Percentiles rank a stretch among this genome's conserved stretches.
phyloP scores from a whole-genome alignment of 495 filamentous ascomycete species.

The Achaetomiella virescens region DNA sequence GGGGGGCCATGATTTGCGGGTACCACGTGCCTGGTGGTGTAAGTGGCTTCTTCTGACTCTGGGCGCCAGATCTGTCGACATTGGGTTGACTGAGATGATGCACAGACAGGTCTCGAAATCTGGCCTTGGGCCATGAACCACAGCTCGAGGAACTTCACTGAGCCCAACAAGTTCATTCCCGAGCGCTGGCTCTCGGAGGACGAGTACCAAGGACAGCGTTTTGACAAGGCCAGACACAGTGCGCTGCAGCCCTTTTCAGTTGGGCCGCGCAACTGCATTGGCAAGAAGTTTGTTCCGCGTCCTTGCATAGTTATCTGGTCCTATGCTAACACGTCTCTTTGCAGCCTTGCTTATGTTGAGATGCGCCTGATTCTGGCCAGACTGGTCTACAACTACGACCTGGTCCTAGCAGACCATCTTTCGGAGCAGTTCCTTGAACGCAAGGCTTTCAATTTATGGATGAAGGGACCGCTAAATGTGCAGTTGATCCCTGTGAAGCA shows the following conservation, averaged over 20 bases:
- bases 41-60: too few relatives aligned
- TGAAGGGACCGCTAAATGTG: constrained; percentile 13
- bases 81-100: not conserved
- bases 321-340: not conserved
- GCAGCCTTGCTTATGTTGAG: constrained; percentile 33
- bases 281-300: constrained; percentile 31
- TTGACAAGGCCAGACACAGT: constrained; percentile 38
- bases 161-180: constrained; percentile 43
- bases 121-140: constrained; percentile 44
- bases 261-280: constrained; percentile 45
- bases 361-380: constrained; percentile 45
- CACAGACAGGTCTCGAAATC: constrained; percentile 46
- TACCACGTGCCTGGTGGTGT: constrained; percentile 36
- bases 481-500: constrained; percentile 6
- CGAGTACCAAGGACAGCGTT: constrained; percentile 24
- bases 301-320: not conserved
- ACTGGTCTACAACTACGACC: constrained; percentile 46
- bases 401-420: constrained; percentile 33
- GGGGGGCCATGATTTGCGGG: constrained; percentile 45
- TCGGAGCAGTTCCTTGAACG: constrained; percentile 27
- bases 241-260: constrained; percentile 41
- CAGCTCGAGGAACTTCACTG: constrained; percentile 37
- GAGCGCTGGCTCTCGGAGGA: constrained; percentile 44
- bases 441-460: constrained; percentile 10
- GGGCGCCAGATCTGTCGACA: too few relatives aligned